Evolutionary conservation across 257 asterid genomes (phyloP).

Genomic region (Ocimum tenuiflorum): DNA sequence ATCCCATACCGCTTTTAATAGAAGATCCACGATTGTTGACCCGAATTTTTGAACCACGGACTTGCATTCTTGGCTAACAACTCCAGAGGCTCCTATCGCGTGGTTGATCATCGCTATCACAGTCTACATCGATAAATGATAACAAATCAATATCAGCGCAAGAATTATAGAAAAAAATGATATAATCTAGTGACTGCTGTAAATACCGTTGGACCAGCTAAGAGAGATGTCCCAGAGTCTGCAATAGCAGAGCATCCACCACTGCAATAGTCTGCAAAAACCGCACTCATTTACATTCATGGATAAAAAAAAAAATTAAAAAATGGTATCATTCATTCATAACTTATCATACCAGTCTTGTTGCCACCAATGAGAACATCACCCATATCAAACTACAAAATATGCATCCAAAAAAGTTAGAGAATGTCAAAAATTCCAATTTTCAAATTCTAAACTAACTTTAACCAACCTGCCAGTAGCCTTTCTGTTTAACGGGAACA

Average conservation of each 20-base stretch:
- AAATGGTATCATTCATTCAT: background rate
- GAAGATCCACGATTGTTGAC: slow-evolving; percentile 55
- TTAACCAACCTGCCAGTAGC: slow-evolving; percentile 87
- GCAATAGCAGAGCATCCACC: slow-evolving; percentile 92
- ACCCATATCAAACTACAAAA: slow-evolving; percentile 81
- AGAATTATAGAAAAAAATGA: too few species aligned
- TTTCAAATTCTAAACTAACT: background rate
- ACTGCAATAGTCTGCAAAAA: slow-evolving; percentile 52
- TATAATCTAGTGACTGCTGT: too few species aligned
- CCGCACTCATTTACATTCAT: too few species aligned
- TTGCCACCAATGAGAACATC: slow-evolving; percentile 74
- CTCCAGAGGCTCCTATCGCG: slow-evolving; percentile 89
- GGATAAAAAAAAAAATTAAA: background rate
- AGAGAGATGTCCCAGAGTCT: slow-evolving; percentile 94
- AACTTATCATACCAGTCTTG: slow-evolving; percentile 50
- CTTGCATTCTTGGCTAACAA: slow-evolving; percentile 84
- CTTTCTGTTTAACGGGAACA: slow-evolving; percentile 79
- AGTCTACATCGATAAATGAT: slow-evolving; percentile 32
- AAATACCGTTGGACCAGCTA: slow-evolving; percentile 92
- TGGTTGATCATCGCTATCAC: slow-evolving; percentile 77
- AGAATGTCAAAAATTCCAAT: background rate
- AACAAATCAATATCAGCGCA: too few species aligned
- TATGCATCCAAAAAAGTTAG: background rate
- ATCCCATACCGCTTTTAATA: slow-evolving; percentile 47
- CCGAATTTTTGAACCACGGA: slow-evolving; percentile 73